Base-by-base conservation (phyloP, 2,329 filamentous ascomycete genomes). In the Phaeosphaeriaceae sp. region DNA sequence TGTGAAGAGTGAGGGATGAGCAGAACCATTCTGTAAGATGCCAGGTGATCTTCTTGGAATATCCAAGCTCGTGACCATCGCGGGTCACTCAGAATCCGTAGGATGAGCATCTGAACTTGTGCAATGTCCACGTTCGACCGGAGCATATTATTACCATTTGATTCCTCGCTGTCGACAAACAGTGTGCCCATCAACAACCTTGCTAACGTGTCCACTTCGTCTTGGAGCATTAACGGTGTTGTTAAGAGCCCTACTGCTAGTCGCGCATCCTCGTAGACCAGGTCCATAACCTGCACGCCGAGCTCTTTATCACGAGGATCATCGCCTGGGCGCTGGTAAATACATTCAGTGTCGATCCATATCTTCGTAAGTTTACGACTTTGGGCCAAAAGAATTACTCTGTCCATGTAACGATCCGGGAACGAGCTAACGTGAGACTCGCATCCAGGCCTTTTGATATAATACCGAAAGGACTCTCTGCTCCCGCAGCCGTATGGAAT, bases 31-130 rank as follows among this genome's bases (percentile, higher is more conserved):
- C 44, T 24, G 8, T 32, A 9, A 0, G 64, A 66, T 13, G 67
- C 62, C 26, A 65, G 49, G 13, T 67, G 63, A 10, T 69, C 67
- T 57, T 70, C 66, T 32, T 70, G 67, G 30, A 70, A 70, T 19
- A 70, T 69, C 67, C 66, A 70, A 15, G 61, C 66, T 6, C 66
- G 64, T 19, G 53, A 52, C 66, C 66, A 70, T 17, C 67, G 63
- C 17, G 51, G 28, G 19, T 70, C 67, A 28, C 55, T 61, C 2
- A 69, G 53, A 7, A 67, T 56, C 3, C 51, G 52, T 1, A 54
- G 56, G n/a, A 69, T 59, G 1, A 69, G 48, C 40, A n/a, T 55
- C 3, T 64, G 62, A 8, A 64, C 26, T 26, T 56, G 44, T 11
- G 32, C 22, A 8, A 58, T 22, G 2, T 56, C 44, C 19, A 47